Evolutionary conservation across 768 basidiomycete species (phyloP), one percentile per base, ranked within the genome.

Genomic region (Hericium alpestre): DNA sequence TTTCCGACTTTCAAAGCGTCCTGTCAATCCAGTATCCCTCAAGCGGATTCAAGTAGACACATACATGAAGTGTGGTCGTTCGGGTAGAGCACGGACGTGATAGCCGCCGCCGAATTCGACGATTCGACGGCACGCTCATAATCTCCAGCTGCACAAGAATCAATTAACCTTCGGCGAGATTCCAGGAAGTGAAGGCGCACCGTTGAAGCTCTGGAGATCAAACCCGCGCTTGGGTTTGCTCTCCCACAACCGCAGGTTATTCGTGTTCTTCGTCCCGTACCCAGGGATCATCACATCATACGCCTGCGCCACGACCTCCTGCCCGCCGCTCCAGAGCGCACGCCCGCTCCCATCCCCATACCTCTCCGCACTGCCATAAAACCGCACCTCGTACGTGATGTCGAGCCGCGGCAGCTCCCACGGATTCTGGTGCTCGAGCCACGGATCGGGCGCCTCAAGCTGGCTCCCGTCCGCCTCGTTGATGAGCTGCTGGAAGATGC

Each of bases 211-310:
- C 69, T 93, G 88, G 62, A 97, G 70, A 71, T 97, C 93, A 67
- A 97, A 97, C 1, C 89, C 90, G 64, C 90, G 76, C 76, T 91
- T 90, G 22, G 91, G 84, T 73, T 86, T 86, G 66, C 78, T 85
- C 74, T 87, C 90, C 90, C 84, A 90, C 55, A 83, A 76, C 59
- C 88, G 76, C 63, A 97, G 73, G 71, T 96, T 97, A 75, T 95
- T 94, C 53, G 90, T 93, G 60, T 85, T 93, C 70, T 77, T 79
- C 43, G 90, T 93, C 23, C 77, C 78, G 66, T 82, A 93, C 72
- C 91, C 87, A 4, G 94, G 93, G 63, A 98, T 89, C 74, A 95
- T 95, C 18, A 91, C 85, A 67, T 97, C 95, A 66, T 95, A 94
- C 0, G 94, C 95, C 47, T 93, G 79, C 0, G 95, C 95, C 27